Evolutionary conservation across 169 alveolate species (phyloP), one percentile per base, ranked within the genome.

Genomic region (Perkinsus marinus): DNA sequence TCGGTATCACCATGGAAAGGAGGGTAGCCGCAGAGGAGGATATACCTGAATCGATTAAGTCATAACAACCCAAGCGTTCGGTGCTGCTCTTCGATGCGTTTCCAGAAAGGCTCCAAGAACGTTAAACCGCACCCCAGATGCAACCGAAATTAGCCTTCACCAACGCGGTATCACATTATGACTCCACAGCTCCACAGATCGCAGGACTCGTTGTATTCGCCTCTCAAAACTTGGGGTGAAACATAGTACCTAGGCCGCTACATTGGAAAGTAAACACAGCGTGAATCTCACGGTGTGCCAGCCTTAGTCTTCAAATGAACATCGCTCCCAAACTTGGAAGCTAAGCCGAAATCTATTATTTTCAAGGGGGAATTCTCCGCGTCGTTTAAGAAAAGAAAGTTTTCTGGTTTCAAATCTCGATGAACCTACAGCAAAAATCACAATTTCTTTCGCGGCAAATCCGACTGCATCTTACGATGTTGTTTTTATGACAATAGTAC

Each of bases 1-100:
- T 98, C 99, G 43, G 95, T 95, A 90, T 95, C 95, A 37, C 99
- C 99, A 39, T 97, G 97, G 93, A 98, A 98, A 19, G 99, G 99
- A 0, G 98, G 98, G 93, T 95, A 95, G 30, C 96, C 96, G 16
- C 95, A 93, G 22, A 93, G 93, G 13, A 95, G 92, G 5, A 93
- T 79, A 68, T 90, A 95, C 30, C 92, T 79, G 37, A 91, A 89
- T 6, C 92, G 92, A 41, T 38, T 37, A 41, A 90, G 22, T 39
- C 17, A 36, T 90, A 90, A 9, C 39, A 90, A 38, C n/a, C n/a
- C n/a, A n/a, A n/a, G n/a, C n/a, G n/a, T n/a, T n/a, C n/a, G n/a
- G n/a, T n/a, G n/a, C n/a, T n/a, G n/a, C n/a, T n/a, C n/a, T n/a
- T n/a, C n/a, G n/a, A n/a, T n/a, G n/a, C n/a, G n/a, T n/a, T n/a